These are phyloP conservation scores for Coelastrella sp. DNA, from an alignment of 139 green algal genomes.

Conservation along the genomic window DNA sequence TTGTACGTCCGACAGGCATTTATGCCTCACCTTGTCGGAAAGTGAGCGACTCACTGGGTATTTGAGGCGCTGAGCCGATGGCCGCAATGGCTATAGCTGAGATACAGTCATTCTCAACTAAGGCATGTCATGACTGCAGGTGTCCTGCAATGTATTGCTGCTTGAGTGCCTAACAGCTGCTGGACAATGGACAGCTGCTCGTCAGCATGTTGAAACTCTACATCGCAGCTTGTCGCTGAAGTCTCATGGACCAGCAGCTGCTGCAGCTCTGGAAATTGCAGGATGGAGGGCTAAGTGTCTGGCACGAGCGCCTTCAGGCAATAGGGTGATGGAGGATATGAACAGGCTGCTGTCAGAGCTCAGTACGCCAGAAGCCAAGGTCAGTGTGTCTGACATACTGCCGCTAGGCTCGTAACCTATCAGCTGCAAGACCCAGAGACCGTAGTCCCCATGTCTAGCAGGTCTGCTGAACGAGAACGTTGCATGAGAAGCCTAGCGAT, in stretches of 20 bases:
- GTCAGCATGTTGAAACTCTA: constrained; percentile 34
- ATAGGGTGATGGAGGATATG: constrained; percentile 8
- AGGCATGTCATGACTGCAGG: constrained; percentile 45
- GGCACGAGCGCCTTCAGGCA: constrained; percentile 30
- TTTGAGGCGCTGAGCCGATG: not conserved
- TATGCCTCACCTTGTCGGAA: too few species aligned
- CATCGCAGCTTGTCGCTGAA: constrained; percentile 50
- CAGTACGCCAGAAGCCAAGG: constrained; percentile 1
- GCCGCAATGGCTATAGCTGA: not conserved
- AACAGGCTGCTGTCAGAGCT: constrained; percentile 33
- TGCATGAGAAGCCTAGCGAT: not conserved
- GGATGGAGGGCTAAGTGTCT: constrained; percentile 63
- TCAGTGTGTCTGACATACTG: too few species aligned
- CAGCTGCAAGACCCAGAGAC: too few species aligned
- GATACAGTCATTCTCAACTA: not conserved
- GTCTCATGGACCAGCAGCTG: constrained; percentile 45
- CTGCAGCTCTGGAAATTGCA: constrained; percentile 45
- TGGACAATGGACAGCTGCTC: constrained; percentile 53
- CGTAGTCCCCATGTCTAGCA: too few species aligned
- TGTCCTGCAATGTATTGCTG: constrained; percentile 61
- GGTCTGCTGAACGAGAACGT: too few species aligned
- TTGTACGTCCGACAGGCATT: too few species aligned
- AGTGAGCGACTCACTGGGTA: not conserved
- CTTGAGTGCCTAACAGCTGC: constrained; percentile 59
- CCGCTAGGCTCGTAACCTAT: too few species aligned